A percentile compares a stretch with the other conserved stretches of the same genome.
Conservation (phyloP, 306 rosid species). For the Cucumis sativus region DNA sequence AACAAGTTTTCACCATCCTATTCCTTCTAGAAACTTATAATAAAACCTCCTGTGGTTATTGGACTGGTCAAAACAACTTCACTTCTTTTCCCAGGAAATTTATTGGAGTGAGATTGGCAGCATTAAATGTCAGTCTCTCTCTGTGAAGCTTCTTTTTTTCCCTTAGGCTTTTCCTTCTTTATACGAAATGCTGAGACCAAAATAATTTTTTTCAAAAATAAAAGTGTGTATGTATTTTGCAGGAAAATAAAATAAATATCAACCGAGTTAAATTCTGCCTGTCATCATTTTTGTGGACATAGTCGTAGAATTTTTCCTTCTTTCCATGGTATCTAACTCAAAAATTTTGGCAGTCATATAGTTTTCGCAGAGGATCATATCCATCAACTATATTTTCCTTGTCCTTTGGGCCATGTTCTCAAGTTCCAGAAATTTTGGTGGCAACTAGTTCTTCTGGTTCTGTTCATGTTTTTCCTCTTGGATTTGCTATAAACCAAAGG, state of each 20-base stretch:
- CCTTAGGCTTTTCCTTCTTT: background rate
- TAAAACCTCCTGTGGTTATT: background rate
- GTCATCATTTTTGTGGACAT: too few species aligned
- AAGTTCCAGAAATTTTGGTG: constrained; percentile 78
- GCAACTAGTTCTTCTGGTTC: constrained; percentile 93
- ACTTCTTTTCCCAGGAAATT: background rate
- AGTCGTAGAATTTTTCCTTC: background rate
- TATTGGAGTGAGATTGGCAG: background rate
- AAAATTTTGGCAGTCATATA: constrained; percentile 51
- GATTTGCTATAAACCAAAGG: constrained; percentile 57
- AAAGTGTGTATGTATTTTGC: too few species aligned
- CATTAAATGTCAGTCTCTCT: background rate
- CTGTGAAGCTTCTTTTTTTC: background rate
- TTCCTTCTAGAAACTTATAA: background rate
- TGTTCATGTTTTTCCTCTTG: constrained; percentile 72
- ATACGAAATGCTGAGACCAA: too few species aligned
- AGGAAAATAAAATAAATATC: too few species aligned
- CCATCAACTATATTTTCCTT: constrained; percentile 77
- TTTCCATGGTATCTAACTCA: constrained; percentile 18
- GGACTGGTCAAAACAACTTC: background rate
- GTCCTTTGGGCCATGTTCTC: constrained; percentile 71
- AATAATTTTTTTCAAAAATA: too few species aligned
- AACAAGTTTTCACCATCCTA: background rate
- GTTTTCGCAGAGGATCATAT: constrained; percentile 93
- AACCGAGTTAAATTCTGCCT: too few species aligned